Percentiles rank a stretch among this genome's conserved stretches.
phyloP scores from a whole-genome alignment of 2,329 filamentous ascomycete species.

The Fusarium pseudoanthophilum region DNA sequence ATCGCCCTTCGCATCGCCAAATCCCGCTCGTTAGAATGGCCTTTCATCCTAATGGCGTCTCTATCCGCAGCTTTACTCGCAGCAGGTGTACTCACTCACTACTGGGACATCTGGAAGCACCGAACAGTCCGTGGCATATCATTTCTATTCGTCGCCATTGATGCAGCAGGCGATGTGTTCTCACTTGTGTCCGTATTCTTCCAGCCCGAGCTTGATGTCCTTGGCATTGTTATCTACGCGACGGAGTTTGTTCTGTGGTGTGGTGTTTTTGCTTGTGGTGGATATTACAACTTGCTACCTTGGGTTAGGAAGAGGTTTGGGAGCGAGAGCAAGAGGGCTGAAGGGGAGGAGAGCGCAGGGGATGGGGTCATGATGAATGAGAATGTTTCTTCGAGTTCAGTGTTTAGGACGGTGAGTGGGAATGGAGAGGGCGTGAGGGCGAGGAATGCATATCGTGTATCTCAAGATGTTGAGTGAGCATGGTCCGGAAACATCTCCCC shows the following conservation, averaged over 20 bases:
- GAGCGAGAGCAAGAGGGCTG: not conserved
- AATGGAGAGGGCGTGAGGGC: constrained; percentile 19
- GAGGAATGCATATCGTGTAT: not conserved
- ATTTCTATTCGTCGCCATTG: constrained; percentile 76
- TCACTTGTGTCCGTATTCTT: constrained; percentile 74
- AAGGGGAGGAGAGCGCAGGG: not conserved
- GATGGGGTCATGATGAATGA: constrained; percentile 55
- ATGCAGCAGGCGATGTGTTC: constrained; percentile 75
- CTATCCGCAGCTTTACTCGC: constrained; percentile 71
- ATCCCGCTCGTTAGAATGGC: constrained; percentile 63
- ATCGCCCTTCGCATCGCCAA: constrained; percentile 63
- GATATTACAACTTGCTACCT: constrained; percentile 71
- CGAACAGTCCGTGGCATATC: constrained; percentile 76
- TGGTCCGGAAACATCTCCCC: no score
- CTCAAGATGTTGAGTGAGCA: constrained; percentile 19
- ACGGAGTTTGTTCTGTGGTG: constrained; percentile 74
- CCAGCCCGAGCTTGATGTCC: constrained; percentile 65
- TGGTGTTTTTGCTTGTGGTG: constrained; percentile 73
- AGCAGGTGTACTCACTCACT: constrained; percentile 74
- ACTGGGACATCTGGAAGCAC: constrained; percentile 74
- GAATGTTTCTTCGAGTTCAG: constrained; percentile 69
- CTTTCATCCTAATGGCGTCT: constrained; percentile 73
- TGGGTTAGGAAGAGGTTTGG: constrained; percentile 49
- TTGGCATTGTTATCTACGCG: constrained; percentile 75
- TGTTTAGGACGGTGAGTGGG: constrained; percentile 63